Base-by-base conservation (phyloP, 768 basidiomycete genomes). In the Suillus lakei region DNA sequence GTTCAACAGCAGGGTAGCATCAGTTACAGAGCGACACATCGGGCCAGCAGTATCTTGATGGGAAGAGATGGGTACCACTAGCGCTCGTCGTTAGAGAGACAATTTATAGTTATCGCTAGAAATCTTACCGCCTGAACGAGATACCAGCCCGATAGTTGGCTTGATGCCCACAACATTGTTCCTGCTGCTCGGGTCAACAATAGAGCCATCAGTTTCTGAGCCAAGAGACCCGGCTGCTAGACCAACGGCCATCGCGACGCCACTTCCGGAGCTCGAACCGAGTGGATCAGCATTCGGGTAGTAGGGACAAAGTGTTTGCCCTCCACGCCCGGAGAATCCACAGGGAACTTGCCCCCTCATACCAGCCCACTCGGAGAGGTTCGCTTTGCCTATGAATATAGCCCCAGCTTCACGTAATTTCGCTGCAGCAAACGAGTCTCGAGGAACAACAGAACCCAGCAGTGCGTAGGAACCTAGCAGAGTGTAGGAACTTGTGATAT, bases 21-120 rank as follows among this genome's bases (percentile, higher is more conserved):
- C 88, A 2, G 83, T 73, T 23, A 88, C 68, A 2, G 84, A 83
- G 13, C 87, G 81, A 5, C 84, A 79, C 72, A 89, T 82, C 0
- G 88, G 86, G 0, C 88, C 88, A 4, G 85, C 78, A 4, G 88
- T 85, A 69, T 88, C 88, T 72, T 88, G 87, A 66, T 86, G 80
- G 13, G 73, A 75, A 1, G 86, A 87, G 26, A 86, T 85, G 1
- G 88, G 88, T 18, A 88, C 77, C 21, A 88, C 87, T 87, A 63
- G 7, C 46, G 38, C 28, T 50, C 16, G 5, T 39, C 38, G 9
- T 23, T 2, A 56, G 13, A 48, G n/a, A 26, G 58, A 38, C 36
- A 12, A 26, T 26, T 38, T 5, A 5, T 12, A 18, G 3, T 15
- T 0, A 9, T 56, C 13, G 26, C 41, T 50, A 10, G 15, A 21